phyloP scores from a whole-genome alignment of 768 basidiomycete species.

The Suillus alpinus region DNA sequence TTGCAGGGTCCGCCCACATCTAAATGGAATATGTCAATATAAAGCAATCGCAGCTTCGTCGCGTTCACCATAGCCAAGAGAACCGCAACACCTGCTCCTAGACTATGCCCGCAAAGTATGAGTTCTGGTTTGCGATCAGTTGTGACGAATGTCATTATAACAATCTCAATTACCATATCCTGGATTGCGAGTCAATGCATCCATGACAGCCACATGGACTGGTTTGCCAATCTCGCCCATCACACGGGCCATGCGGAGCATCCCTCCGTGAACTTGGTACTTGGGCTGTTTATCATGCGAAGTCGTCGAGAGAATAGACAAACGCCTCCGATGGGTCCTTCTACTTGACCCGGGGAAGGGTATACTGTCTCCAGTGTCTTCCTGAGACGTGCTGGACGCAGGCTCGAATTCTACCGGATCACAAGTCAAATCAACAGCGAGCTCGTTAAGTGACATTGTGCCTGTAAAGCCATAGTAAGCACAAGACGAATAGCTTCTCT shows the following conservation, averaged over 20 bases:
- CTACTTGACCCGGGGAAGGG: slow-evolving; percentile 33
- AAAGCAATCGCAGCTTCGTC: neutral
- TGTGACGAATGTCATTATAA: neutral
- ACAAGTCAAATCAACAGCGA: slow-evolving; percentile 83
- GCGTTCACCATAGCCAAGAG: slow-evolving; percentile 65
- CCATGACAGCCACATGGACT: slow-evolving; percentile 70
- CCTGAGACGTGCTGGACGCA: slow-evolving; percentile 35
- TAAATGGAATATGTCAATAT: slow-evolving; percentile 24
- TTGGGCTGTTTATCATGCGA: slow-evolving; percentile 20
- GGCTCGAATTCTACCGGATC: slow-evolving; percentile 68
- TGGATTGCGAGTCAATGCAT: slow-evolving; percentile 65
- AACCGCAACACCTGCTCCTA: slow-evolving; percentile 79
- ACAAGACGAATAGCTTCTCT: neutral
- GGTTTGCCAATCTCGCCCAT: slow-evolving; percentile 80
- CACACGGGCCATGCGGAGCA: slow-evolving; percentile 72
- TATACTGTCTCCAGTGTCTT: slow-evolving; percentile 34
- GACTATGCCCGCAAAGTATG: slow-evolving; percentile 78
- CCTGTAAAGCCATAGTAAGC: slow-evolving; percentile 34
- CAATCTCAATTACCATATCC: slow-evolving; percentile 53
- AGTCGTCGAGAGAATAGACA: slow-evolving; percentile 19
- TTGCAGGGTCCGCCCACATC: slow-evolving; percentile 86
- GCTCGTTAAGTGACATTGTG: slow-evolving; percentile 85
- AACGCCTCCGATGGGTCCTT: slow-evolving; percentile 21
- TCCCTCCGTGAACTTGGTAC: slow-evolving; percentile 78
- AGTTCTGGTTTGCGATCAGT: slow-evolving; percentile 44